phyloP scores from a whole-genome alignment of 805 yeast species.

The Saturnispora hagleri region DNA sequence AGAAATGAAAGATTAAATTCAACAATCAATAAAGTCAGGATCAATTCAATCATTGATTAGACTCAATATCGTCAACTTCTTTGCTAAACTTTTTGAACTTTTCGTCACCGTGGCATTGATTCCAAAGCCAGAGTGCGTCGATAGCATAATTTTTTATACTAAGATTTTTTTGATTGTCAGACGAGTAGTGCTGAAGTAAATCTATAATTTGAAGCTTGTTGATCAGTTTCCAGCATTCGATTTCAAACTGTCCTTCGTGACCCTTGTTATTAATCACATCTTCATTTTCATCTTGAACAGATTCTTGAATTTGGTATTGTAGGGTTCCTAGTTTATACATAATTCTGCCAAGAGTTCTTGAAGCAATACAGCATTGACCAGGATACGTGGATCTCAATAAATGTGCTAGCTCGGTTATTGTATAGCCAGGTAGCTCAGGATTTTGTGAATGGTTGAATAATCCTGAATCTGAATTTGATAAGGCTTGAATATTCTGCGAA shows the following conservation, averaged over 20 bases:
- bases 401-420: conserved; percentile 72
- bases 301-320: conserved; percentile 33
- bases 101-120: conserved; percentile 38
- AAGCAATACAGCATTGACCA: conserved; percentile 80
- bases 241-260: conserved; percentile 37
- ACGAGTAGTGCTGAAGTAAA: conserved; percentile 56
- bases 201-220: conserved; percentile 55
- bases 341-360: conserved; percentile 80
- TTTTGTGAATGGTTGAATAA: conserved; percentile 87
- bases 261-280: conserved; percentile 10
- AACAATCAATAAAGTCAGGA: conserved; percentile 38
- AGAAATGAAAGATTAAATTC: conserved; percentile 80
- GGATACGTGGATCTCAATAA: conserved; percentile 70
- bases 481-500: conserved; percentile 17
- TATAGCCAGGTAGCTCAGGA: conserved; percentile 89
- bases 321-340: conserved; percentile 67
- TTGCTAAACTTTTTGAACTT: conserved; percentile 15
- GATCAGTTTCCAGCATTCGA: conserved; percentile 62
- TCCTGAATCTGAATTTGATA: conserved; percentile 36
- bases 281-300: conserved; percentile 32
- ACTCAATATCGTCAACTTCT: conserved; percentile 4
- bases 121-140: conserved; percentile 90
- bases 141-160: conserved; percentile 76
- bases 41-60: conserved; percentile 17
- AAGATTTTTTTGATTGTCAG: conserved; percentile 50